A percentile compares a stretch with the other conserved stretches of the same genome.
These are phyloP conservation scores for Tetrapisispora namnaoensis DNA, from an alignment of 805 yeast genomes.

Conservation along the genomic window DNA sequence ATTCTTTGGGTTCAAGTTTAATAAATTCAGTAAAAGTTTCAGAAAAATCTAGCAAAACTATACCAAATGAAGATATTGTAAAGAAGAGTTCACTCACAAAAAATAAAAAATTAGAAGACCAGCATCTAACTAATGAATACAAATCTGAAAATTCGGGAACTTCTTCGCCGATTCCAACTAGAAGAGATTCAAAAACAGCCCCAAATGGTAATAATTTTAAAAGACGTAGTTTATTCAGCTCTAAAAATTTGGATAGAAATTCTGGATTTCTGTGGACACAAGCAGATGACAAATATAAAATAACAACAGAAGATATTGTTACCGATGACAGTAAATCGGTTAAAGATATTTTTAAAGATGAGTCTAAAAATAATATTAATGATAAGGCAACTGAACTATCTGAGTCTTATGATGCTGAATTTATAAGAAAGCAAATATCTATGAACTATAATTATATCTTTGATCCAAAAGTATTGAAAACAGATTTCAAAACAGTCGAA, in stretches of 20 bases:
- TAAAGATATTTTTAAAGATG: background rate
- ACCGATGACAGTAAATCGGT: background rate
- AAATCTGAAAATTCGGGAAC: background rate
- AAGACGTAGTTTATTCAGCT: background rate
- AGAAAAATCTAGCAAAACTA: conserved; percentile 1
- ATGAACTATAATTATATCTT: conserved; percentile 15
- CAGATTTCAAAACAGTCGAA: conserved; percentile 9
- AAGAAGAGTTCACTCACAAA: background rate
- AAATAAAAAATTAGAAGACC: background rate
- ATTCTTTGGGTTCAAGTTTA: conserved; percentile 22
- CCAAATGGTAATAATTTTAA: background rate
- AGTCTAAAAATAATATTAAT: background rate
- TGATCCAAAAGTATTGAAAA: conserved; percentile 14
- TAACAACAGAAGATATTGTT: background rate
- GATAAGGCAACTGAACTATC: background rate
- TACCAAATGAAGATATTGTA: background rate
- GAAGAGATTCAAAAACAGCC: background rate
- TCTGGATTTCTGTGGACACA: conserved; percentile 1
- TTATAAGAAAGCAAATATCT: background rate
- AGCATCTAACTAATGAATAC: background rate
- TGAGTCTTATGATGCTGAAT: background rate
- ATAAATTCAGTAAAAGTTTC: conserved; percentile 25
- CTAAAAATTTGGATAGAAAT: background rate
- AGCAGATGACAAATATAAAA: background rate
- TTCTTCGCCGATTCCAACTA: background rate